Percentiles rank a stretch among this genome's conserved stretches.
Conservation (phyloP, 1,284 basidiomycete species). For the Neonothopanus nambi region DNA sequence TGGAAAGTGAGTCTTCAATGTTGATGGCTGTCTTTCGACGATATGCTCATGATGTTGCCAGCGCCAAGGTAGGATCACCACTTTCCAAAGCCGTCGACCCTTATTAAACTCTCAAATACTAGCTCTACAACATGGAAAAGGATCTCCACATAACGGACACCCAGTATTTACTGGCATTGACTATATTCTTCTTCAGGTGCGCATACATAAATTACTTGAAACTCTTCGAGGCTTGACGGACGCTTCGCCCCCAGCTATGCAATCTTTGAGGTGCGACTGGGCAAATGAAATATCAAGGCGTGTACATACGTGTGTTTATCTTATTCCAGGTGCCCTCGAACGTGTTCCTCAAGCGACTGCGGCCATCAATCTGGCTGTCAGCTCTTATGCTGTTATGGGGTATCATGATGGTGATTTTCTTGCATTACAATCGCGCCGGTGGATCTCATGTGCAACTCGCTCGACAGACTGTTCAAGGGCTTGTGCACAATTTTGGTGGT, state of each 20-base stretch:
- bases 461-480: conserved; percentile 62
- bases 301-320: neutral
- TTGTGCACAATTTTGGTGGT: conserved; percentile 64
- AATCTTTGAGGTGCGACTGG: conserved; percentile 56
- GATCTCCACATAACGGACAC: conserved; percentile 59
- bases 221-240: neutral
- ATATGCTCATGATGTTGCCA: conserved; percentile 18
- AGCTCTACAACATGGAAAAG: conserved; percentile 58
- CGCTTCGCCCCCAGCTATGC: conserved; percentile 52
- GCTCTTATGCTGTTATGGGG: conserved; percentile 69
- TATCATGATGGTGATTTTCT: conserved; percentile 58
- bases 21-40: conserved; percentile 1
- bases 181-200: conserved; percentile 57
- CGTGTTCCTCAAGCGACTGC: conserved; percentile 61
- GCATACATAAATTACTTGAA: conserved; percentile 40
- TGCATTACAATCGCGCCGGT: neutral
- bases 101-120: neutral
- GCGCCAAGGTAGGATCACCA: conserved; percentile 53
- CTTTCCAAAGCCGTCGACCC: neutral
- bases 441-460: neutral
- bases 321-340: conserved; percentile 61
- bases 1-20: conserved; percentile 55
- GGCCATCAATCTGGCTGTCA: conserved; percentile 63
- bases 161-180: conserved; percentile 65
- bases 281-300: neutral